phyloP scores from a whole-genome alignment of 495 filamentous ascomycete species.

The Aspergillus egyptiacus region DNA sequence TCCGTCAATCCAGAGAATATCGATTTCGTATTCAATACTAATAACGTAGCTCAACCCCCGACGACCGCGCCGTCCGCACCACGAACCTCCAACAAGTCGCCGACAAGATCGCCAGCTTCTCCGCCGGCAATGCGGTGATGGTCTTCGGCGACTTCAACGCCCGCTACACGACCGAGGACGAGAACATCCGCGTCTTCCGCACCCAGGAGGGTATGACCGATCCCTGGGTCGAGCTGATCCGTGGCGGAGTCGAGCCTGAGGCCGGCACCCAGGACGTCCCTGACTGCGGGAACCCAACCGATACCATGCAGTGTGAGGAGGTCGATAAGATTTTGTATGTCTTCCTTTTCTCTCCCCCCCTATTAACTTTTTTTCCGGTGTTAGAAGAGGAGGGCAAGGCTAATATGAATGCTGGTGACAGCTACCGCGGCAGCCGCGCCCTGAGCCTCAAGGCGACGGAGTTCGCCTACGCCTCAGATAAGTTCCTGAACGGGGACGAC shows the following conservation, averaged over 20 bases:
- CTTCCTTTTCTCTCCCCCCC: background rate
- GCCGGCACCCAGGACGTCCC: slow-evolving; percentile 28
- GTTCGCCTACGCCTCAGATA: slow-evolving; percentile 43
- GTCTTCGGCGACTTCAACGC: slow-evolving; percentile 56
- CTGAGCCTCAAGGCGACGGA: slow-evolving; percentile 36
- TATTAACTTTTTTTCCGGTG: too few species aligned
- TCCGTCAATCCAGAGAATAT: too few species aligned
- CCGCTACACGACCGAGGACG: slow-evolving; percentile 47
- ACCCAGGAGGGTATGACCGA: slow-evolving; percentile 43
- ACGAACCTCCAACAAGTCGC: slow-evolving; percentile 51
- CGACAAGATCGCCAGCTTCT: slow-evolving; percentile 46
- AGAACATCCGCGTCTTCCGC: slow-evolving; percentile 44
- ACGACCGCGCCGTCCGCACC: slow-evolving; percentile 45
- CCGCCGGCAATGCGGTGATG: slow-evolving; percentile 51
- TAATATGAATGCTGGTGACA: too few species aligned
- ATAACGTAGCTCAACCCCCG: too few species aligned
- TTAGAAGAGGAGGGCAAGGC: too few species aligned
- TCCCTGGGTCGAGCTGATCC: slow-evolving; percentile 47
- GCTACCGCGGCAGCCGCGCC: slow-evolving; percentile 45
- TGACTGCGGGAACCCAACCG: slow-evolving; percentile 48
- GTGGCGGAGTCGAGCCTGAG: slow-evolving; percentile 38
- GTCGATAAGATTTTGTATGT: slow-evolving; percentile 54
- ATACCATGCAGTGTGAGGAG: slow-evolving; percentile 48
- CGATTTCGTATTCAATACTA: too few species aligned
- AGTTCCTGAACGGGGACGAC: slow-evolving; percentile 48